Base-by-base conservation (phyloP, 495 filamentous ascomycete species). In the Endocarpon pusillum region DNA sequence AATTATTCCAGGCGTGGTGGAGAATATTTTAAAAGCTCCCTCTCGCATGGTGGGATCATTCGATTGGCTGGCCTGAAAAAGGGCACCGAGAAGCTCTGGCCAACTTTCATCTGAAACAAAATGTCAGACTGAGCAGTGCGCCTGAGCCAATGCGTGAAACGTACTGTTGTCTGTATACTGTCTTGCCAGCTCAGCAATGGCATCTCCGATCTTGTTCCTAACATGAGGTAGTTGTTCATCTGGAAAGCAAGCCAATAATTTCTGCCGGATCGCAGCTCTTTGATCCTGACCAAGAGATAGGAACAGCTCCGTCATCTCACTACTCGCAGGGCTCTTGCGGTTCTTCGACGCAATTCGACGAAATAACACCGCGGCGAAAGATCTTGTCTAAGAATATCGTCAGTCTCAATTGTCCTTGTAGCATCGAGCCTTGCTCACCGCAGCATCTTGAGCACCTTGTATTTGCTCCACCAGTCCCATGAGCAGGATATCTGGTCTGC, bases 381-480 rank as follows among this genome's bases (percentile, higher is more conserved):
- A 75, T 41, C 89, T 79, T 19, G 71, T 72, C 85, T 94, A 43
- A 27, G n/a, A 16, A 7, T 31, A 17, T 4, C 4, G 28, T 31
- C 28, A 31, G 28, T 17, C 5, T 17, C 12, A 31, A 5, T 17
- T 15, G 12, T 31, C 12, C 19, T 5, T 17, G 28, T 31, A 6
- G 28, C 7, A 31, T 5, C 5, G 26, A 20, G 32, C 36, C 12
- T 27, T 29, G 66, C 69, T 58, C 65, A 87, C 84, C 35, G 64
- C 59, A 35, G 74, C 47, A 44, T 85, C 75, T 40, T 69, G 63
- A 15, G 78, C 66, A 12, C 63, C 70, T 43, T 77, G 70, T 46
- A 93, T 78, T 58, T 96, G 86, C 57, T 99, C 91, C 14, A 76
- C 83, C 44, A 99, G 57, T 36, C 85, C 91, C 78, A 94, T 83